Evolutionary conservation across 306 rosid species (phyloP), one percentile per base, ranked within the genome.

Genomic region (Castanopsis chinensis): DNA sequence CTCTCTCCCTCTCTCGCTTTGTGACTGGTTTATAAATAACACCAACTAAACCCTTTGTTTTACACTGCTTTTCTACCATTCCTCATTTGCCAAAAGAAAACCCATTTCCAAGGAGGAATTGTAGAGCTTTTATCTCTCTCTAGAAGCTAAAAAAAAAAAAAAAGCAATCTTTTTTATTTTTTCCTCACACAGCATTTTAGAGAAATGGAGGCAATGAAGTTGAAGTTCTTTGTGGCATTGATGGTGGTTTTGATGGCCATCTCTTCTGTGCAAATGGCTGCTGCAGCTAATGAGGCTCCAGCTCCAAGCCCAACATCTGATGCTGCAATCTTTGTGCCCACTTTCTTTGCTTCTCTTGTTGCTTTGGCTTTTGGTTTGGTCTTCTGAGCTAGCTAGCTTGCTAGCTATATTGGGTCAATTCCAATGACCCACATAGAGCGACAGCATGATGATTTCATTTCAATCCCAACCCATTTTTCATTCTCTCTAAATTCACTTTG

Each of bases 291-390:
- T 56, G 84, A 88, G 0, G 76, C 87, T 30, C 91, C 89, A 52
- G 85, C 91, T 5, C 91, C 91, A 11, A 74, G 69, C 85, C 91
- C 91, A 45, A 18, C 85, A 14, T 83, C 87, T 28, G 88, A 85
- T 49, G 84, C 91, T 35, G 5, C 83, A 21, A 21, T 37, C 19
- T 80, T 85, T 72, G 54, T 78, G 49, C 91, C 91, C 6, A 69
- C 86, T 33, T 67, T 83, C 78, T 45, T 83, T 58, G 86, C 86
- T 7, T 85, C 86, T 81, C 80, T 85, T 20, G 81, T 74, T 10
- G 83, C 86, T 14, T 52, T 88, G 71, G 84, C 84, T 69, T 76
- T 85, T 78, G 84, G 86, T 59, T 41, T 88, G 74, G 58, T 83
- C 73, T 75, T 83, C 76, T 83, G 71, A 72, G 78, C 61, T 37